Conservation (phyloP, 202 grass and related monocot species). For the Dendrocalamus latiflorus region DNA sequence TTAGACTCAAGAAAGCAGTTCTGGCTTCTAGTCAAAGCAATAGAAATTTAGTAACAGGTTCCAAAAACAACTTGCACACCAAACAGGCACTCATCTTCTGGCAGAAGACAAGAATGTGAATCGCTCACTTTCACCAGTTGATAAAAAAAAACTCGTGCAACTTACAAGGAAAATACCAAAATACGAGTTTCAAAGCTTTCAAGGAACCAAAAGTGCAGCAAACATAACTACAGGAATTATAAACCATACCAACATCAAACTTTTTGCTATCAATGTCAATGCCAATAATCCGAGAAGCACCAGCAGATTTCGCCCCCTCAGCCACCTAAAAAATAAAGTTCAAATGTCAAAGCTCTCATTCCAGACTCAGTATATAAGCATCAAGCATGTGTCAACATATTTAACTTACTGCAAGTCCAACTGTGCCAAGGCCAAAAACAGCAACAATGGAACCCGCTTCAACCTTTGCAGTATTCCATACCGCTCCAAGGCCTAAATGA, state of each 20-base stretch:
- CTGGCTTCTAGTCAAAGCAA: background rate
- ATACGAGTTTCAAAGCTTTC: background rate
- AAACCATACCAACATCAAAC: slow-evolving; percentile 72
- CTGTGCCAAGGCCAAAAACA: slow-evolving; percentile 95
- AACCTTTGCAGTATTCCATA: slow-evolving; percentile 99
- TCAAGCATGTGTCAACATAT: background rate
- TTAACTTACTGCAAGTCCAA: slow-evolving; percentile 95
- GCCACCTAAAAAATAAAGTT: slow-evolving; percentile 60
- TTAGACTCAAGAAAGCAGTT: background rate
- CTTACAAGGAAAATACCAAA: background rate
- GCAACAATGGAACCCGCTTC: slow-evolving; percentile 81
- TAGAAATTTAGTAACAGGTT: background rate
- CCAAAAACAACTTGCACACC: background rate
- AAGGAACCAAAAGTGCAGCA: background rate
- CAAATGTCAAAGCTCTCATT: background rate
- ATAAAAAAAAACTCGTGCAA: background rate
- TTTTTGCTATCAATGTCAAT: slow-evolving; percentile 94
- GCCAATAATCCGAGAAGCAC: slow-evolving; percentile 93
- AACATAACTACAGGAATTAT: background rate
- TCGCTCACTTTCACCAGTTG: background rate
- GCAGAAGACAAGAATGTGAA: background rate
- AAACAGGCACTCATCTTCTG: background rate
- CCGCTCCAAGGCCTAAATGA: slow-evolving; percentile 87
- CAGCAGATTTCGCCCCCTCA: slow-evolving; percentile 89
- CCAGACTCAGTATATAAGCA: background rate